Evolutionary conservation across 176 grass and related monocot genomes (phyloP).

Genomic region (Microstegium vimineum): DNA sequence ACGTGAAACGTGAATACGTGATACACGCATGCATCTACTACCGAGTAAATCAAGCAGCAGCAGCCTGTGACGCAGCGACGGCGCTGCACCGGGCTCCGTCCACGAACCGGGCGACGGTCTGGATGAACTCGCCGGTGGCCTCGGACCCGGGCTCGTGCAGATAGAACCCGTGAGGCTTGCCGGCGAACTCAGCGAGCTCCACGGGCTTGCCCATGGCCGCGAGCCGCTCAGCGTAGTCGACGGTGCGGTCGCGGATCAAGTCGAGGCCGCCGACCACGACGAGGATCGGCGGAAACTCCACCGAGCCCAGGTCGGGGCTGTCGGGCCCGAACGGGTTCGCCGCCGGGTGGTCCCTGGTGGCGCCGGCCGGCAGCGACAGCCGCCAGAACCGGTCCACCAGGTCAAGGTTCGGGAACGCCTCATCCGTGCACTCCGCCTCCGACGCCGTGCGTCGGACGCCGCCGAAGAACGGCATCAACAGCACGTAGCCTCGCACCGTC

Average conservation of each 20-base stretch:
- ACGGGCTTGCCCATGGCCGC: conserved; percentile 60
- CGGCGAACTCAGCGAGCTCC: conserved; percentile 52
- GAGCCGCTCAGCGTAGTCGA: conserved; percentile 56
- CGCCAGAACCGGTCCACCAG: conserved; percentile 76
- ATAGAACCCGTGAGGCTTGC: conserved; percentile 86
- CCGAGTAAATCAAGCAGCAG: not conserved
- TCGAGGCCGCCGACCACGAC: conserved; percentile 62
- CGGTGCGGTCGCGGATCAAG: conserved; percentile 60
- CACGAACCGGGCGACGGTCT: conserved; percentile 41
- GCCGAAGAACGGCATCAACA: conserved; percentile 85
- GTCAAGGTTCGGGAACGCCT: conserved; percentile 52
- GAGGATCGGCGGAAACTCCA: conserved; percentile 48
- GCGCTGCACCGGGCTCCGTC: not conserved
- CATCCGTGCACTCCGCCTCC: conserved; percentile 52
- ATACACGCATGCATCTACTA: not conserved
- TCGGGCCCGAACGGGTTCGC: conserved; percentile 77
- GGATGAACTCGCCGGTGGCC: conserved; percentile 59
- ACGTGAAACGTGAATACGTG: not conserved
- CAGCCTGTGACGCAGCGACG: not conserved
- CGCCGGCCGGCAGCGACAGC: conserved; percentile 62
- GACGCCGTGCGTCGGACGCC: conserved; percentile 49
- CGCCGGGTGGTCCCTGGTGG: conserved; percentile 62
- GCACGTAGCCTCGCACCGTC: conserved; percentile 39
- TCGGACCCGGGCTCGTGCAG: conserved; percentile 62
- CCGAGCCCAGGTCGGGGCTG: conserved; percentile 32